Base-by-base conservation (phyloP, 2,329 filamentous ascomycete genomes). In the Elsinoe australis region DNA sequence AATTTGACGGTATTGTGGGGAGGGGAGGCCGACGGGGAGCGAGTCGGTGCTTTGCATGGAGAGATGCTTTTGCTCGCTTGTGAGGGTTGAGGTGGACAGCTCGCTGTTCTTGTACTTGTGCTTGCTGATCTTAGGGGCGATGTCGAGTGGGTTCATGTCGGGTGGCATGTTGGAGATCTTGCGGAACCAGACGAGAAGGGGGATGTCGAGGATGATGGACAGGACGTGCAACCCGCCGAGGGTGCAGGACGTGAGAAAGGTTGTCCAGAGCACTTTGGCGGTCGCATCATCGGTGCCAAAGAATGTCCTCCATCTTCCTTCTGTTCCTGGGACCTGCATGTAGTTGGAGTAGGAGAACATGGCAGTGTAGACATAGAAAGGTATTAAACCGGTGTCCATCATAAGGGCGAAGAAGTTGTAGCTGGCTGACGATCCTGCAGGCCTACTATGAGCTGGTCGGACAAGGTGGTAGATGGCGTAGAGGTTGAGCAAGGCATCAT, bases 61-160 rank as follows among this genome's bases (percentile, higher is more conserved):
- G 49, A 74, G 76, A 42, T 79, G 64, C 48, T 82, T 78, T 63
- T 85, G 85, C 52, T 85, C 78, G 7, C 63, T 59, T 6, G 65
- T 56, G n/a, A 61, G 57, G 2, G 71, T 70, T 2, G 73, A 69
- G 12, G 61, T 58, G 1, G 65, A 65, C 8, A 69, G 59, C 12
- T 77, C 73, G 0, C 75, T 78, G 55, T 77, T 79, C 61, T 85
- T 89, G 60, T 84, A 79, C 71, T 88, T 89, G 67, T 94, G 87
- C 57, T 71, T 65, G 67, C 41, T 53, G 8, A 86, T 81, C 1
- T 88, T 95, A 50, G 94, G 70, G 58, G 90, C 82, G 55, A 85
- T 80, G 62, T 95, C 89, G 10, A 96, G 73, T 1, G 90, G 90
- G 62, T 96, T 96, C 85, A 95, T 87, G 60, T 96, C 90, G 0